Evolutionary conservation across 352 stramenopile genomes (phyloP).

Genomic region (Achlya hypogyna): DNA sequence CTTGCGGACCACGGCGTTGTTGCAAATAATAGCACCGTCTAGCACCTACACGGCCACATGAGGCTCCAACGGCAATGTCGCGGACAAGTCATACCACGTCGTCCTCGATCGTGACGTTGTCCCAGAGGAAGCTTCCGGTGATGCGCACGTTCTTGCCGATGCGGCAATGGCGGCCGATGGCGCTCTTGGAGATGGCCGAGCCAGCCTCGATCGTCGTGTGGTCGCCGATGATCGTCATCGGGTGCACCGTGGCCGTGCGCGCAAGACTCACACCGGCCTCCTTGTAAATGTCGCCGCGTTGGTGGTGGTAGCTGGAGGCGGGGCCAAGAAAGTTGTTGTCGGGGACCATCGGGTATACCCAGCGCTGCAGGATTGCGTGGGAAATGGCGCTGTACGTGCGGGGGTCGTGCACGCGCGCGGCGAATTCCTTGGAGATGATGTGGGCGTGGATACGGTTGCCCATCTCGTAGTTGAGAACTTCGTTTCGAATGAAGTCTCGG

Average conservation of each 20-base stretch:
- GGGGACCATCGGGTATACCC: constrained; percentile 94
- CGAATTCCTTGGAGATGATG: constrained; percentile 89
- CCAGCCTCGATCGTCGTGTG: constrained; percentile 46
- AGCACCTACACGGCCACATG: constrained; percentile 26
- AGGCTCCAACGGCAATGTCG: not conserved
- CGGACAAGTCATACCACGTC: constrained; percentile 24
- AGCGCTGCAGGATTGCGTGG: constrained; percentile 90
- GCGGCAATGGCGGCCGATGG: constrained; percentile 56
- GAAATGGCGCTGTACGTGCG: constrained; percentile 90
- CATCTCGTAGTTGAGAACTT: constrained; percentile 96
- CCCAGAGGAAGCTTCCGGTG: constrained; percentile 72
- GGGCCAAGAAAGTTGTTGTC: constrained; percentile 82
- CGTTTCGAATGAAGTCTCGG: constrained; percentile 93
- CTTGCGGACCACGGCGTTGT: constrained; percentile 63
- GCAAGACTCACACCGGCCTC: constrained; percentile 56
- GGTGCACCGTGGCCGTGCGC: constrained; percentile 49
- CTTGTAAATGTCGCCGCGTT: constrained; percentile 80
- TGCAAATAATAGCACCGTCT: constrained; percentile 74
- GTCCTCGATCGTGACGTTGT: constrained; percentile 73
- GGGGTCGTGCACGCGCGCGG: constrained; percentile 90
- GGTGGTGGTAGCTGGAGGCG: constrained; percentile 53
- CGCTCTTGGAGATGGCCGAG: constrained; percentile 44
- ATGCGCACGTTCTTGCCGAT: constrained; percentile 69
- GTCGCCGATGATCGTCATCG: constrained; percentile 66
- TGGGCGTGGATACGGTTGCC: constrained; percentile 96